Conservation (phyloP, 2,329 filamentous ascomycete genomes). For the Cadophora luteo-olivacea region DNA sequence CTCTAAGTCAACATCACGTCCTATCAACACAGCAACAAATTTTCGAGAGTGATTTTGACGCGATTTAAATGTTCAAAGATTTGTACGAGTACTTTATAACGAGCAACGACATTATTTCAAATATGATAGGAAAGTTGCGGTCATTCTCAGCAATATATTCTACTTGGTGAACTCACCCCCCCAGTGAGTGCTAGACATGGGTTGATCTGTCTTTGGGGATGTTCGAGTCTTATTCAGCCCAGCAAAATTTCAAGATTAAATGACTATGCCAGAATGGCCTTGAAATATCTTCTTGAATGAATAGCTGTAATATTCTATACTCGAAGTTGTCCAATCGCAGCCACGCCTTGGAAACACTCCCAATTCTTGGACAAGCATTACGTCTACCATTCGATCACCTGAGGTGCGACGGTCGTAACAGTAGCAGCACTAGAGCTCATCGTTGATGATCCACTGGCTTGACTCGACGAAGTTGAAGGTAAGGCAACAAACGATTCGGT, state of each 20-base stretch:
- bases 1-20: constrained; percentile 22
- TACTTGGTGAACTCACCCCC: too few relatives aligned
- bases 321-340: background rate
- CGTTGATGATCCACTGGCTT: background rate
- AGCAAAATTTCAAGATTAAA: too few relatives aligned
- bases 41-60: too few relatives aligned
- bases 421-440: constrained; percentile 14
- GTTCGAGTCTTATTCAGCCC: too few relatives aligned
- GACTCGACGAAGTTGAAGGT: constrained; percentile 27
- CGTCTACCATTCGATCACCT: constrained; percentile 11
- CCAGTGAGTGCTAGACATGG: too few relatives aligned
- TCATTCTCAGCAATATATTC: too few relatives aligned
- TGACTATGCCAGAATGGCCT: too few relatives aligned
- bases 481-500: constrained; percentile 34
- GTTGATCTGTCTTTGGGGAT: too few relatives aligned
- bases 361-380: background rate
- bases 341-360: background rate
- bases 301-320: background rate
- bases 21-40: constrained; percentile 30
- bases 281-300: background rate
- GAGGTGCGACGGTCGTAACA: constrained; percentile 18
- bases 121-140: too few relatives aligned
- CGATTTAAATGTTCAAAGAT: too few relatives aligned
- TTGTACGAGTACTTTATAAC: too few relatives aligned
- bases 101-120: too few relatives aligned